Evolutionary conservation across 495 filamentous ascomycete species (phyloP), one percentile per base, ranked within the genome.

Genomic region (Penicillium psychrofluorescens): DNA sequence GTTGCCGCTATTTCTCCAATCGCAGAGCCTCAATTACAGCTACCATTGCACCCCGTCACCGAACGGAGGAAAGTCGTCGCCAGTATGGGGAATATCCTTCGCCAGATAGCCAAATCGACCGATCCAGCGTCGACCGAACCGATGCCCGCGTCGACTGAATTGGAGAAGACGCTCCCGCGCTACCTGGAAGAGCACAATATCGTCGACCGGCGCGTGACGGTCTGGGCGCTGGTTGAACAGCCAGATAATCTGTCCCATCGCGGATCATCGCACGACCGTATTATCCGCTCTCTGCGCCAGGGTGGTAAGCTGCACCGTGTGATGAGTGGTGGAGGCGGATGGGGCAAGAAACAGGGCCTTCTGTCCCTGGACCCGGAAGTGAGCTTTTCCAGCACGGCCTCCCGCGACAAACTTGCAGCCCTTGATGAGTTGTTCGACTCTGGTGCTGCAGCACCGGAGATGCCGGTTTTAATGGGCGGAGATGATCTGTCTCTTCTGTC

Each of bases 261-360:
- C 50, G 48, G 47, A 44, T 40, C 12, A 40, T 43, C 58, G 9
- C 55, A 57, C 13, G 49, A 55, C 38, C 36, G 49, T 31, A 36
- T 67, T 14, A 39, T 40, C 16, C 36, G 58, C 14, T 54, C 54
- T 8, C 44, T 73, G 13, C 38, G 35, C 6, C 51, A 54, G 7
- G 80, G 81, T 11, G 72, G 74, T 40, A 78, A 70, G 45, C 45
- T 86, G 11, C 77, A 81, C 49, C 83, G 73, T 54, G 79, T 88
- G 34, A 79, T 92, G 43, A 92, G 87, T 58, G 90, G 90, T 14
- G 90, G 90, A 48, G 90, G 90, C 40, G 90, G 90, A 36, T 95
- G 90, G 90, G 90, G 90, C 6, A 68, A 78, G 48, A 95, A 94
- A 60, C 79, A 82, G 43, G 90, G 90, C 5, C 71, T 95, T 10